Evolutionary conservation across 306 rosid species (phyloP).

Genomic region (Astragalus membranaceus): DNA sequence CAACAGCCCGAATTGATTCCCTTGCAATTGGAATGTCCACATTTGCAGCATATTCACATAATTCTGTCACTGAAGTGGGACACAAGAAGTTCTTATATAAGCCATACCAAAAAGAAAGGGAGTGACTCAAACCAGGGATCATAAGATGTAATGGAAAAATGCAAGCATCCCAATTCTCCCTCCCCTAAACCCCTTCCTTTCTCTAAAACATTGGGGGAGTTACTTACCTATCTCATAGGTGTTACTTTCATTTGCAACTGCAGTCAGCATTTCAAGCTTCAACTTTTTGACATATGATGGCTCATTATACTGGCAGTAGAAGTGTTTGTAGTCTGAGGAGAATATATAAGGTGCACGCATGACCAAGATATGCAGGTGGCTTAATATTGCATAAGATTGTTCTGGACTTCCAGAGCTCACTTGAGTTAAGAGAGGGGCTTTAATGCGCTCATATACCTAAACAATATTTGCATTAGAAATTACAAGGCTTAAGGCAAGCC

Average conservation of each 20-base stretch:
- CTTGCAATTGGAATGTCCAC: constrained; percentile 99
- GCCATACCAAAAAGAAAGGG: constrained; percentile 11
- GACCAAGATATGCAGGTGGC: constrained; percentile 97
- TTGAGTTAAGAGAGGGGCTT: constrained; percentile 93
- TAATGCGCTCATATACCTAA: constrained; percentile 95
- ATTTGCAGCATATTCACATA: constrained; percentile 99
- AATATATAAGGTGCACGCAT: constrained; percentile 97
- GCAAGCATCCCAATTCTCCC: constrained; percentile 6
- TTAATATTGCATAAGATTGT: constrained; percentile 93
- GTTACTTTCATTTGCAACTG: constrained; percentile 97
- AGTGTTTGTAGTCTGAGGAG: constrained; percentile 91
- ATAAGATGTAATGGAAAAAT: neutral
- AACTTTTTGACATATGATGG: constrained; percentile 96
- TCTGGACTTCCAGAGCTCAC: constrained; percentile 99
- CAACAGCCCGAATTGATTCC: constrained; percentile 98
- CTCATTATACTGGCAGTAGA: constrained; percentile 98
- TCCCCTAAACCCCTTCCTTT: neutral
- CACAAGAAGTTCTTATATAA: constrained; percentile 26
- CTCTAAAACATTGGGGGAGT: constrained; percentile 2
- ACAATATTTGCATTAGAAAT: constrained; percentile 25
- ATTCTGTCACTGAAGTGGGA: constrained; percentile 78
- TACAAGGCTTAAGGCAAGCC: constrained; percentile 10
- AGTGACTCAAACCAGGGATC: constrained; percentile 3
- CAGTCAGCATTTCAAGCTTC: constrained; percentile 99
- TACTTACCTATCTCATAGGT: constrained; percentile 89